phyloP scores from a whole-genome alignment of 2,329 filamentous ascomycete genomes.

The Cercospora sesami region DNA sequence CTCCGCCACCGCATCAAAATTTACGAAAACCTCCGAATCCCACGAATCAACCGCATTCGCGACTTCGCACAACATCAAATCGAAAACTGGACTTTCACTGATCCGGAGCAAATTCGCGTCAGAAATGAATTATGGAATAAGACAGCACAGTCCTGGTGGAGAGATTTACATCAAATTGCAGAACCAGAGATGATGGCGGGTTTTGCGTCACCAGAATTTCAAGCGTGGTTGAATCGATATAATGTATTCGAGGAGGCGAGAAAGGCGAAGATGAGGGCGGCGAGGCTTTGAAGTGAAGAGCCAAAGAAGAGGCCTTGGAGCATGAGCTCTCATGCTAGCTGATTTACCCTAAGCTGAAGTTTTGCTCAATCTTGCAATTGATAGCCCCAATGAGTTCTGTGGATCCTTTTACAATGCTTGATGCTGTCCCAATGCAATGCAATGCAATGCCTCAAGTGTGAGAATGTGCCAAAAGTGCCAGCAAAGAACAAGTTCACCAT shows the following conservation, averaged over 20 bases:
- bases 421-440: too few relatives aligned
- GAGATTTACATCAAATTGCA: neutral
- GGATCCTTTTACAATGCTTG: neutral
- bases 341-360: too few relatives aligned
- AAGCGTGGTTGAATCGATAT: constrained; percentile 15
- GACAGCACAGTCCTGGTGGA: constrained; percentile 8
- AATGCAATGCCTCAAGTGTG: neutral
- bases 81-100: constrained; percentile 9
- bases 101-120: neutral
- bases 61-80: constrained; percentile 7
- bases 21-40: constrained; percentile 16
- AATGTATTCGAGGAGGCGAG: constrained; percentile 16
- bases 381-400: neutral
- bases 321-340: too few relatives aligned
- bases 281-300: too few relatives aligned
- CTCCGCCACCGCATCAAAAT: neutral
- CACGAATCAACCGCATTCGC: constrained; percentile 11
- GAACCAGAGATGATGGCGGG: constrained; percentile 3
- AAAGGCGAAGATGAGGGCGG: neutral
- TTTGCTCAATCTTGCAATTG: neutral
- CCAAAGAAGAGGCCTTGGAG: too few relatives aligned
- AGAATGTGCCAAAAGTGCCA: neutral
- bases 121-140: constrained; percentile 13
- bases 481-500: constrained; percentile 29
- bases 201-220: constrained; percentile 7